Base-by-base conservation (phyloP, 75 land plant genomes). In the Selaginella moellendorffii region DNA sequence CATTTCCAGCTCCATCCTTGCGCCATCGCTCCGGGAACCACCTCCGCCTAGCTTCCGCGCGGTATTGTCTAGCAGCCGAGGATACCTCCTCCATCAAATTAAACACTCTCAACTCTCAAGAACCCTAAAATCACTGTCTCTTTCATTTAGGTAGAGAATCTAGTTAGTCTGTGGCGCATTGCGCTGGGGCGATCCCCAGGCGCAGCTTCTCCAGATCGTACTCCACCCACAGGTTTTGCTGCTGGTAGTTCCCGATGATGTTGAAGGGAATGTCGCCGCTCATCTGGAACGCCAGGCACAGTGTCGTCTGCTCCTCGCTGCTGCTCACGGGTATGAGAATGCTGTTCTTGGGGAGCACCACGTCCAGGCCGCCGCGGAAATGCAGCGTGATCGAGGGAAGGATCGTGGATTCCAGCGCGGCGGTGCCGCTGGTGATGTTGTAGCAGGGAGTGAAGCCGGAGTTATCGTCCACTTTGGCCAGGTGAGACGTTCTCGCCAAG, bases 231-330 rank as follows among this genome's bases (percentile, higher is more conserved):
- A 84, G 61, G 63, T 83, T 79, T 54, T 88, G 96, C 71, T 92
- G 97, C 74, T 92, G 97, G 63, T 83, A 81, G 54, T 92, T 85
- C 21, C 98, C 98, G 1, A 93, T 69, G 52, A 93, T 65, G 65
- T 69, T 79, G 1, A 30, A 10, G n/a, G 30, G 20, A n/a, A 30
- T 19, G 0, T 27, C 29, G 0, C 29, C 70, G 22, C 20, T 5
- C 65, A 31, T 65, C 63, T 46, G 56, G 27, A 65, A 65, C 14
- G 66, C 23, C 22, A 65, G 42, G n/a, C 66, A 65, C 20, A 31
- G 29, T 22, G 29, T 46, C 12, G 66, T 46, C 18, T 36, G 46
- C 14, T 51, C 58, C 1, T 23, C 5, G 66, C 17, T 14, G 22
- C 21, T 19, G 23, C 8, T 25, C 59, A 56, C 59, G 24, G 59